Evolutionary conservation across 345 rosid species (phyloP).

Genomic region (rapeseed (Brassica napus)): Da-Ae NC_063440.1:25115001-25115500

Average conservation of each 20-base stretch:
- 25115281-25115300: constrained; percentile 18
- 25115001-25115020: constrained; percentile 22
- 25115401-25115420: background rate
- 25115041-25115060: background rate
- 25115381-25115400: background rate
- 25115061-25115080: background rate
- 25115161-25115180: background rate
- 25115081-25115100: background rate
- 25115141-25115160: background rate
- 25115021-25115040: constrained; percentile 39
- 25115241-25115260: background rate
- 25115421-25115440: background rate
- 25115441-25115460: background rate
- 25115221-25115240: background rate
- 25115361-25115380: constrained; percentile 18
- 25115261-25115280: background rate
- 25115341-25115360: constrained; percentile 44
- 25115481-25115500: background rate
- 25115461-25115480: background rate
- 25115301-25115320: constrained; percentile 43
- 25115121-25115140: background rate
- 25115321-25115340: constrained; percentile 36
- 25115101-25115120: background rate
- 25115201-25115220: background rate
- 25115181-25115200: background rate